These are phyloP conservation scores for Vicia sativa DNA, from an alignment of 306 rosid species.

Conservation along the genomic window DNA sequence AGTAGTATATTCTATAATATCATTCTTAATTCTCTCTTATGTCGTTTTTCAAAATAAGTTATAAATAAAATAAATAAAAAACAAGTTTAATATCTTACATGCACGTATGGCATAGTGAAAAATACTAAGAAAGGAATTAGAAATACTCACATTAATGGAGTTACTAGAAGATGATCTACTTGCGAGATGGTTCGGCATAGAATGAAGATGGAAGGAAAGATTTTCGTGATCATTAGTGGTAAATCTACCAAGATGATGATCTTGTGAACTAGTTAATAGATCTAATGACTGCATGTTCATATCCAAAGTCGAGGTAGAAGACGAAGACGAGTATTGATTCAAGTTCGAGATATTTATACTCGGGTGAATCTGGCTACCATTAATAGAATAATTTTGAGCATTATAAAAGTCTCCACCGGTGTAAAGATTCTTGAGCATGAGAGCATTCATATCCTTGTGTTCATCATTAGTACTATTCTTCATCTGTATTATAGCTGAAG, in stretches of 20 bases:
- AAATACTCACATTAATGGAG: conserved; percentile 50
- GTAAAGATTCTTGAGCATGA: conserved; percentile 55
- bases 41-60: not conserved
- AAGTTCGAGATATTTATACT: conserved; percentile 66
- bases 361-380: conserved; percentile 73
- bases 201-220: conserved; percentile 48
- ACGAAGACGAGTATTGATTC: conserved; percentile 44
- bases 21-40: conserved; percentile 6
- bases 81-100: conserved; percentile 1
- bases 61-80: not conserved
- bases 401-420: not conserved
- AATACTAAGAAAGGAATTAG: not conserved
- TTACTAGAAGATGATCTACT: conserved; percentile 35
- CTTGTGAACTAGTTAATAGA: conserved; percentile 48
- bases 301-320: conserved; percentile 10
- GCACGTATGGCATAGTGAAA: conserved; percentile 3
- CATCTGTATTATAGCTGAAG: conserved; percentile 11
- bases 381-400: conserved; percentile 12
- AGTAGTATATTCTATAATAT: not conserved
- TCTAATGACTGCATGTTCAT: conserved; percentile 57
- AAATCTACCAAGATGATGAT: conserved; percentile 34
- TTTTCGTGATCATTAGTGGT: conserved; percentile 31
- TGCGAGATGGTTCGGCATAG: conserved; percentile 47
- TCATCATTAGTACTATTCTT: conserved; percentile 38
- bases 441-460: conserved; percentile 44